A percentile compares a stretch with the other conserved stretches of the same genome.
phyloP scores from a whole-genome alignment of 768 basidiomycete species.

The Podaxis sp. region DNA sequence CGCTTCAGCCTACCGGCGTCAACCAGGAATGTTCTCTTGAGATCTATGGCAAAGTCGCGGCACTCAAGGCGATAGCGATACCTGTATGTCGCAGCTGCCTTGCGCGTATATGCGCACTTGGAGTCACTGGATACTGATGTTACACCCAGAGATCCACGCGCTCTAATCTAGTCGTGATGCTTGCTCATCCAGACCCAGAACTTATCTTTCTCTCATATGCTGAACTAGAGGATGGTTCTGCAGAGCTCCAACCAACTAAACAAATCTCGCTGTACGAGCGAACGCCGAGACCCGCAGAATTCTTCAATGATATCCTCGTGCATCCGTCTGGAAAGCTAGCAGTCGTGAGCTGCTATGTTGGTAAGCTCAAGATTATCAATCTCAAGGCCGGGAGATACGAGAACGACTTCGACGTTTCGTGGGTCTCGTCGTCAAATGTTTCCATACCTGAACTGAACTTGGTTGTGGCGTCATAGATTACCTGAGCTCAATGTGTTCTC shows the following conservation, averaged over 20 bases:
- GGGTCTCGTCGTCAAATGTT: slow-evolving; percentile 26
- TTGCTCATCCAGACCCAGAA: slow-evolving; percentile 77
- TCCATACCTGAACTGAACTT: slow-evolving; percentile 3
- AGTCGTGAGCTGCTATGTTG: slow-evolving; percentile 64
- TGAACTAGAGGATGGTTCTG: slow-evolving; percentile 31
- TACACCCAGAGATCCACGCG: slow-evolving; percentile 31
- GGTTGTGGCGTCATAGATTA: slow-evolving; percentile 38
- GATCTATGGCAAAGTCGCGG: slow-evolving; percentile 67
- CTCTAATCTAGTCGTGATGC: slow-evolving; percentile 62
- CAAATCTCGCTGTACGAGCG: slow-evolving; percentile 57
- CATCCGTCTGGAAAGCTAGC: slow-evolving; percentile 61
- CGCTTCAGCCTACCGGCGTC: slow-evolving; percentile 60
- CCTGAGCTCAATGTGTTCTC: slow-evolving; percentile 70
- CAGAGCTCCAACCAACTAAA: slow-evolving; percentile 40
- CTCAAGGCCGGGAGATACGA: slow-evolving; percentile 55
- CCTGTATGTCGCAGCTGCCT: slow-evolving; percentile 37
- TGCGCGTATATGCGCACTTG: slow-evolving; percentile 6
- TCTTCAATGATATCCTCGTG: slow-evolving; percentile 68
- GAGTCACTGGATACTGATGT: slow-evolving; percentile 2
- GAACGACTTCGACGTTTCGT: slow-evolving; percentile 67
- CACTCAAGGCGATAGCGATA: slow-evolving; percentile 54
- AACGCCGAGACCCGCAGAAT: slow-evolving; percentile 63
- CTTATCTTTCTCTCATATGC: slow-evolving; percentile 62
- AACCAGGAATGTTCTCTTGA: slow-evolving; percentile 58
- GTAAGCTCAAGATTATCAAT: slow-evolving; percentile 65